Conservation (phyloP, 148 eudicot genomes). For the Euryodendron excelsum region DNA sequence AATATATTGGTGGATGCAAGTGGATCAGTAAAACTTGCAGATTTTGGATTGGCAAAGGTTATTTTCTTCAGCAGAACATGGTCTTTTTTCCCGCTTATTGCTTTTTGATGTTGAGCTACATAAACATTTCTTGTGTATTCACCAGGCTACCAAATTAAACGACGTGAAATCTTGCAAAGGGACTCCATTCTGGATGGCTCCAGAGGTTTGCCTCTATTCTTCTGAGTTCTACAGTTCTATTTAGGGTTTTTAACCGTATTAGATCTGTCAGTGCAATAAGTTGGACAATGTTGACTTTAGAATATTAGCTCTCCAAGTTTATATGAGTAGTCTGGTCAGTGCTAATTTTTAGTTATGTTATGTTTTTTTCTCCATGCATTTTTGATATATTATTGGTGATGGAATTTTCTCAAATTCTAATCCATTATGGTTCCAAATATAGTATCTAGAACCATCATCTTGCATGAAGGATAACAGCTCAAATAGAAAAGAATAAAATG, state of each 20-base stretch:
- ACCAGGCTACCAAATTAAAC: conserved; percentile 62
- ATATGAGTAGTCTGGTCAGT: neutral
- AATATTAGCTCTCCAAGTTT: conserved; percentile 5
- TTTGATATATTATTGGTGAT: neutral
- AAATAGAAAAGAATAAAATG: neutral
- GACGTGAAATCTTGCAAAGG: conserved; percentile 90
- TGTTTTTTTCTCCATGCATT: neutral
- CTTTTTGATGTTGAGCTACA: conserved; percentile 2
- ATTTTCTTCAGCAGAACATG: conserved; percentile 5
- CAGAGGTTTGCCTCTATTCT: conserved; percentile 53
- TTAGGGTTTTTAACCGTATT: neutral
- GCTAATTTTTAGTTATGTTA: neutral
- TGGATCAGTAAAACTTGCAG: conserved; percentile 67
- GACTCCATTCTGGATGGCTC: conserved; percentile 92
- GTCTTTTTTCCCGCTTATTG: neutral
- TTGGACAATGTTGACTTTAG: neutral
- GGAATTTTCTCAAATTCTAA: neutral
- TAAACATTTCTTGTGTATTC: conserved; percentile 4
- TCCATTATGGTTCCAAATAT: neutral
- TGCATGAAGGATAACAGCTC: neutral
- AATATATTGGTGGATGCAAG: conserved; percentile 59
- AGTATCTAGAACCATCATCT: neutral
- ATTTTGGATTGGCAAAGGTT: conserved; percentile 78
- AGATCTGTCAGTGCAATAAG: neutral
- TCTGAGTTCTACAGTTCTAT: neutral